Evolutionary conservation across 345 rosid species (phyloP).

Genomic region (Moricandia moricandioides): DNA sequence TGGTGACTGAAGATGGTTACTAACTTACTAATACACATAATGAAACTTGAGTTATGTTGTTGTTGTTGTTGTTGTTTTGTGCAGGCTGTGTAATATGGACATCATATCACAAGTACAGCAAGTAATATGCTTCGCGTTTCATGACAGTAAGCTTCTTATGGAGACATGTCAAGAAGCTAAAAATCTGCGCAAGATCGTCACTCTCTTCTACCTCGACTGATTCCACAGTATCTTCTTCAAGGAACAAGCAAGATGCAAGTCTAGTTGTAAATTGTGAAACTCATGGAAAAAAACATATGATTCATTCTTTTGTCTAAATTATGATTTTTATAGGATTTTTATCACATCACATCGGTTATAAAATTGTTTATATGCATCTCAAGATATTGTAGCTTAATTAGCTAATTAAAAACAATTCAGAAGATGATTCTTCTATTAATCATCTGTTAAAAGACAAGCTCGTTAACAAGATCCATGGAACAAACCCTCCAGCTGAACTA

Average conservation of each 20-base stretch:
- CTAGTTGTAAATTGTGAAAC: slow-evolving; percentile 24
- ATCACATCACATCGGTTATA: not conserved
- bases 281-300: not conserved
- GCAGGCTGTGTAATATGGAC: slow-evolving; percentile 95
- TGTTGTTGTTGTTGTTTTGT: not conserved
- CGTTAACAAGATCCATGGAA: not conserved
- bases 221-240: not conserved
- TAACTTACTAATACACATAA: not conserved
- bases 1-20: not conserved
- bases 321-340: not conserved
- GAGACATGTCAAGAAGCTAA: slow-evolving; percentile 98
- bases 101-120: slow-evolving; percentile 94
- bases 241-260: not conserved
- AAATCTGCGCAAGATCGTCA: slow-evolving; percentile 86
- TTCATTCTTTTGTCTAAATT: too few relatives aligned
- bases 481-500: not conserved
- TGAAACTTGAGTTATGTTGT: not conserved
- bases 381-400: too few relatives aligned
- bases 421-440: not conserved
- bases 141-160: slow-evolving; percentile 87
- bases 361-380: not conserved
- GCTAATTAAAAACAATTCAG: not conserved
- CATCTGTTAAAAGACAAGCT: not conserved
- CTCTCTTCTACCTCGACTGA: slow-evolving; percentile 89
- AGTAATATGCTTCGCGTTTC: slow-evolving; percentile 95